A percentile compares a stretch with the other conserved stretches of the same genome.
Conservation (phyloP, 1,139 yeast genomes). For the Zhuliangozyma blackwelliae region DNA sequence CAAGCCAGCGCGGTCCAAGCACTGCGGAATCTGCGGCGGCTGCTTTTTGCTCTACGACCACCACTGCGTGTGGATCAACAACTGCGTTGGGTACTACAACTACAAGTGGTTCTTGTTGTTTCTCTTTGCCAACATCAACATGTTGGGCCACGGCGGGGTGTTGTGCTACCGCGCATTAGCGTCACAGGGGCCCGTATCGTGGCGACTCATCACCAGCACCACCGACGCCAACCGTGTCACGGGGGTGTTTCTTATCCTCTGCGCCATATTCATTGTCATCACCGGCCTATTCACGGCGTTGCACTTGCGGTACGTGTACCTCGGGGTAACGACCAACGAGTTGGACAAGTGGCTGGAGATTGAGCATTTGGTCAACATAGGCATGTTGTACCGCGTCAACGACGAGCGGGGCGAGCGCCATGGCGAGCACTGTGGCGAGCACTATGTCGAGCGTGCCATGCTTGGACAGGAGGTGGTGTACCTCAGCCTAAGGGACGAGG, state of each 20-base stretch:
- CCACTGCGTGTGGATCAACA: constrained; percentile 94
- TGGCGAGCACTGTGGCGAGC: too few relatives aligned
- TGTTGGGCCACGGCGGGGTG: constrained; percentile 59
- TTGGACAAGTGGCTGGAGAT: constrained; percentile 77
- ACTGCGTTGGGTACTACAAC: constrained; percentile 79
- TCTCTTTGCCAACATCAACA: constrained; percentile 49
- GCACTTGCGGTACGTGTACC: constrained; percentile 59
- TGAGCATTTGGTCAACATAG: constrained; percentile 50
- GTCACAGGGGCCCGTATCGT: constrained; percentile 3
- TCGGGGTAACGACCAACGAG: constrained; percentile 93
- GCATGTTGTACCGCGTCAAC: constrained; percentile 21
- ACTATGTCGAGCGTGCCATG: constrained; percentile 13
- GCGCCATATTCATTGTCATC: constrained; percentile 50
- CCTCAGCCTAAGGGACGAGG: constrained; percentile 26
- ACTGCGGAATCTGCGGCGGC: constrained; percentile 67
- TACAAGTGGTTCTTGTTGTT: constrained; percentile 67
- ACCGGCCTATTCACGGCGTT: constrained; percentile 54
- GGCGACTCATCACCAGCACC: constrained; percentile 27
- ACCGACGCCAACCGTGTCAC: constrained; percentile 38
- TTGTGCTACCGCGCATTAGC: constrained; percentile 32
- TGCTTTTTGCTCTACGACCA: constrained; percentile 79
- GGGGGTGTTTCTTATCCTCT: constrained; percentile 51
- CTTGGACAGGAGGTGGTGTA: constrained; percentile 16
- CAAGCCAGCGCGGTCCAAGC: constrained; percentile 88
- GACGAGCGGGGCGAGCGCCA: constrained; percentile 1